phyloP scores from a whole-genome alignment of 75 land plant species.

The Pseudotsuga menziesii region DNA sequence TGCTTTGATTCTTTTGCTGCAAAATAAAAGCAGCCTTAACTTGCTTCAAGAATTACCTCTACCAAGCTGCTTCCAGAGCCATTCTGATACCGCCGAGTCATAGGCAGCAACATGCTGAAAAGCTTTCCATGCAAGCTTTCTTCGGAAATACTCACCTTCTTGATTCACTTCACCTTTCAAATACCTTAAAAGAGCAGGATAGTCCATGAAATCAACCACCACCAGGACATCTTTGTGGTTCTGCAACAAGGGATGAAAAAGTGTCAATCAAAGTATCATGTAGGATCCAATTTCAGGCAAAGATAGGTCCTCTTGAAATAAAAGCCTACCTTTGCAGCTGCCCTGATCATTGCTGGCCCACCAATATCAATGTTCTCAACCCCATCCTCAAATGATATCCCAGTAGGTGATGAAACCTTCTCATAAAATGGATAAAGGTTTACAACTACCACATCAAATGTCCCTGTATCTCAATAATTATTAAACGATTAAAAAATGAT shows the following conservation, averaged over 20 bases:
- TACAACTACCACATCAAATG: conserved; percentile 95
- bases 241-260: conserved; percentile 31
- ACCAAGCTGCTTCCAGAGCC: conserved; percentile 84
- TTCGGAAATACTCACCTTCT: conserved; percentile 52
- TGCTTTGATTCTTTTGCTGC: no score
- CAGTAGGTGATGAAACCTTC: conserved; percentile 65
- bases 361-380: conserved; percentile 99
- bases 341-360: conserved; percentile 96
- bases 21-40: conserved; percentile 4
- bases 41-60: conserved; percentile 26
- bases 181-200: conserved; percentile 64
- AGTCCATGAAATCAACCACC: conserved; percentile 86
- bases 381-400: conserved; percentile 77
- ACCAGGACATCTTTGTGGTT: conserved; percentile 97
- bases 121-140: conserved; percentile 94
- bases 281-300: background rate
- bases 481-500: conserved; percentile 1
- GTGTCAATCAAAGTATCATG: background rate
- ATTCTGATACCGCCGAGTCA: conserved; percentile 97
- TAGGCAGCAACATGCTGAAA: conserved; percentile 95
- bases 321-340: conserved; percentile 89
- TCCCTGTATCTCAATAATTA: conserved; percentile 40
- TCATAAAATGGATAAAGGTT: conserved; percentile 96
- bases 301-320: background rate
- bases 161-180: conserved; percentile 52